Conservation (phyloP, 495 filamentous ascomycete genomes). For the Daldinia grandis region DNA sequence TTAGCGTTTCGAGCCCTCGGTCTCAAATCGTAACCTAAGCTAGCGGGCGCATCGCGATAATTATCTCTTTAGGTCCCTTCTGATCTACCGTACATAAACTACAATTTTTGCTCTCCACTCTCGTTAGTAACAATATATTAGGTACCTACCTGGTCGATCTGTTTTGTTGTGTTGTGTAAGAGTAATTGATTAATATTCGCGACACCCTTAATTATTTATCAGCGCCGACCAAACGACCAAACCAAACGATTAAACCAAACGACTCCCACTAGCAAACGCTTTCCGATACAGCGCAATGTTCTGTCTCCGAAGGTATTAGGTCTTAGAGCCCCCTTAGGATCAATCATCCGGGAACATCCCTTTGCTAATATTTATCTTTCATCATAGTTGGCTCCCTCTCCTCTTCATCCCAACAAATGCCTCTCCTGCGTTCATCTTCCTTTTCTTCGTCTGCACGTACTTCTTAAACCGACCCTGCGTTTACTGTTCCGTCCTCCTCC, state of each 20-base stretch:
- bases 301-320: constrained; percentile 75
- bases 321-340: neutral
- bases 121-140: constrained; percentile 12
- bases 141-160: neutral
- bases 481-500: constrained; percentile 87
- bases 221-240: neutral
- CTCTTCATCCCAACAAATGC: constrained; percentile 82
- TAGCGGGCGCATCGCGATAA: neutral
- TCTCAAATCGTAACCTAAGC: no score
- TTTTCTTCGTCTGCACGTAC: constrained; percentile 90
- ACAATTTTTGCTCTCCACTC: neutral
- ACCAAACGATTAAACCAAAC: constrained; percentile 5
- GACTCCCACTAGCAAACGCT: constrained; percentile 23
- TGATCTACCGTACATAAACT: no score
- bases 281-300: constrained; percentile 65
- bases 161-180: neutral
- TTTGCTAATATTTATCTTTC: constrained; percentile 9
- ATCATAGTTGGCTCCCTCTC: constrained; percentile 71
- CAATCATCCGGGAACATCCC: neutral
- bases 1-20: no score
- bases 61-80: no score
- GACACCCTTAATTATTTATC: constrained; percentile 12
- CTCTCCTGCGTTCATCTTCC: constrained; percentile 84
- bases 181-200: neutral
- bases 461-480: constrained; percentile 89